These are phyloP conservation scores for Claviceps paspali DNA, from an alignment of 2,329 filamentous ascomycete species.

Conservation along the genomic window DNA sequence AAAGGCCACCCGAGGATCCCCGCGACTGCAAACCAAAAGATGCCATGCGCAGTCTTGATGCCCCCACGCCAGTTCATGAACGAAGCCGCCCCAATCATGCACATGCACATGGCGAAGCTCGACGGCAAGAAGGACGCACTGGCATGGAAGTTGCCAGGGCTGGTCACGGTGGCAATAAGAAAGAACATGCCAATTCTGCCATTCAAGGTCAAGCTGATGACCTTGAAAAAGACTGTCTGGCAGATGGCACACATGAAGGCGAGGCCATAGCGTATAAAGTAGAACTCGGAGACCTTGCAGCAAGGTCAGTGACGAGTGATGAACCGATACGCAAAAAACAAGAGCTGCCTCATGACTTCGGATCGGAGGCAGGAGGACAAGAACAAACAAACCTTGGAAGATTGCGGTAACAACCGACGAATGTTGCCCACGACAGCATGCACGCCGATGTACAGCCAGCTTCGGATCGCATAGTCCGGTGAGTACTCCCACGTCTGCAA, in stretches of 20 bases:
- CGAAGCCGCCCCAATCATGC: conserved; percentile 68
- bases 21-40: conserved; percentile 81
- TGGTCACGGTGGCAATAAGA: conserved; percentile 58
- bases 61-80: conserved; percentile 85
- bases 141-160: conserved; percentile 87
- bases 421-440: conserved; percentile 61
- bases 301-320: no score
- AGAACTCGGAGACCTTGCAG: conserved; percentile 66
- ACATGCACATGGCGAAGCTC: conserved; percentile 92
- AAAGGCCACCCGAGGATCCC: conserved; percentile 91
- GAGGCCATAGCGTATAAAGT: conserved; percentile 63
- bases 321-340: no score
- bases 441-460: conserved; percentile 77
- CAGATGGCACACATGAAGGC: conserved; percentile 65
- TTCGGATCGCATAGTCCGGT: conserved; percentile 83
- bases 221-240: conserved; percentile 68
- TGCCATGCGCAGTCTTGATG: conserved; percentile 63
- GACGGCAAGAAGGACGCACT: conserved; percentile 78
- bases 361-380: no score
- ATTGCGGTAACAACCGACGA: conserved; percentile 45
- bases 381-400: conserved; percentile 43
- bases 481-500: conserved; percentile 99
- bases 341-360: no score
- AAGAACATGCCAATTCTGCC: conserved; percentile 76
- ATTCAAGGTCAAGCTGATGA: conserved; percentile 62